Evolutionary conservation across 306 rosid genomes (phyloP).

Genomic region (Mimosa pudica): DNA sequence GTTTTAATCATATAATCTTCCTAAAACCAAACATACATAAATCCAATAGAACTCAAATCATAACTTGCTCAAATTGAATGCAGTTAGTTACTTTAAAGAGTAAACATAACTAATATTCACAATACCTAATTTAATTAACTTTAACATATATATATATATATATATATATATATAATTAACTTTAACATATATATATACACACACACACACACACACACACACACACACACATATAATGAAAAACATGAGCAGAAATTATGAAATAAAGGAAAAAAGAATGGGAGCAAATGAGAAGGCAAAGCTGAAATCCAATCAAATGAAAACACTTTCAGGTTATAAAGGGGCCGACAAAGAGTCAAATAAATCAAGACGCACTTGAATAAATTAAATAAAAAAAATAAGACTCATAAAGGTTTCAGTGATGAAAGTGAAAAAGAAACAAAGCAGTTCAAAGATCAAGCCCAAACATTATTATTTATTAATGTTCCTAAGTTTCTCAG

Average conservation of each 20-base stretch:
- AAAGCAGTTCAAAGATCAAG: slow-evolving; percentile 1
- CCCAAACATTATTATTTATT: background rate
- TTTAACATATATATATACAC: no score
- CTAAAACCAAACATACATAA: background rate
- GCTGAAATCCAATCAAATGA: background rate
- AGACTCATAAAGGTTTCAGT: background rate
- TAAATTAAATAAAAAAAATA: no score
- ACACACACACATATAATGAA: background rate
- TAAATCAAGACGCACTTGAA: background rate
- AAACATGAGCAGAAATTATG: background rate
- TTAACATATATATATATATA: no score
- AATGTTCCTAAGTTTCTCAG: background rate
- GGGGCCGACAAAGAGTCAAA: background rate
- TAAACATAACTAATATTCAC: background rate
- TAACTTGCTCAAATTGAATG: background rate
- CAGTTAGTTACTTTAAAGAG: background rate
- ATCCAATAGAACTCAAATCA: slow-evolving; percentile 3
- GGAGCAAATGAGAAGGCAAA: slow-evolving; percentile 8
- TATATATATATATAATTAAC: no score
- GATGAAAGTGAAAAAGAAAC: background rate
- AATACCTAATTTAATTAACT: background rate
- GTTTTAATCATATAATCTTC: slow-evolving; percentile 1
- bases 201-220: no score
- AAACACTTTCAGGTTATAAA: background rate
- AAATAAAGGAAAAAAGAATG: background rate